phyloP scores from a whole-genome alignment of 805 yeast species.

The Candida andamanensis region DNA sequence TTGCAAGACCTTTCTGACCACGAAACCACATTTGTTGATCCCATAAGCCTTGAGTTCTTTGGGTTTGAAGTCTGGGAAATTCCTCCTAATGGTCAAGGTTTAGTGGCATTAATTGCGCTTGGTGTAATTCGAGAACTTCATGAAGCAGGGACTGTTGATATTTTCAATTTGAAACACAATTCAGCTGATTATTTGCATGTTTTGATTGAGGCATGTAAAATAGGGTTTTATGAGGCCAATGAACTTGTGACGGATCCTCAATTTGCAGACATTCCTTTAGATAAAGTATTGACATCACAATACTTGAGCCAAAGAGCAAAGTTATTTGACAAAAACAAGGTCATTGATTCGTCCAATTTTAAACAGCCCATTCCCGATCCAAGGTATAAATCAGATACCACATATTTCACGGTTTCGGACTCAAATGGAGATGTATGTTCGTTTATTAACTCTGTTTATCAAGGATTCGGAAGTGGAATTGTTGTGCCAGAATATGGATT shows the following conservation, averaged over 20 bases:
- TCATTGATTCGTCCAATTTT: slow-evolving; percentile 38
- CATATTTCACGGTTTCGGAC: slow-evolving; percentile 62
- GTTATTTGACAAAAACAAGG: slow-evolving; percentile 36
- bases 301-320: slow-evolving; percentile 49
- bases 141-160: slow-evolving; percentile 34
- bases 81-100: slow-evolving; percentile 82
- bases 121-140: slow-evolving; percentile 61
- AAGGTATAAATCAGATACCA: slow-evolving; percentile 62
- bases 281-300: slow-evolving; percentile 40
- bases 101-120: slow-evolving; percentile 66
- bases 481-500: slow-evolving; percentile 64
- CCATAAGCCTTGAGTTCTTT: slow-evolving; percentile 49
- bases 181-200: slow-evolving; percentile 66
- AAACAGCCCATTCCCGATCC: slow-evolving; percentile 55
- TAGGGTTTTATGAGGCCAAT: slow-evolving; percentile 71
- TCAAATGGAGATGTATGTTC: slow-evolving; percentile 74
- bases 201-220: slow-evolving; percentile 64
- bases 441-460: slow-evolving; percentile 70
- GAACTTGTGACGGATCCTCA: slow-evolving; percentile 64
- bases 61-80: slow-evolving; percentile 66
- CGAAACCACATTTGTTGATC: slow-evolving; percentile 58
- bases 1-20: slow-evolving; percentile 55
- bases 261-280: slow-evolving; percentile 33
- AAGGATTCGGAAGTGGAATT: slow-evolving; percentile 65
- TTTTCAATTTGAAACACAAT: slow-evolving; percentile 50